Percentiles rank a stretch among this genome's conserved stretches.
phyloP scores from a whole-genome alignment of 805 yeast genomes.

The Candida patagonica region DNA sequence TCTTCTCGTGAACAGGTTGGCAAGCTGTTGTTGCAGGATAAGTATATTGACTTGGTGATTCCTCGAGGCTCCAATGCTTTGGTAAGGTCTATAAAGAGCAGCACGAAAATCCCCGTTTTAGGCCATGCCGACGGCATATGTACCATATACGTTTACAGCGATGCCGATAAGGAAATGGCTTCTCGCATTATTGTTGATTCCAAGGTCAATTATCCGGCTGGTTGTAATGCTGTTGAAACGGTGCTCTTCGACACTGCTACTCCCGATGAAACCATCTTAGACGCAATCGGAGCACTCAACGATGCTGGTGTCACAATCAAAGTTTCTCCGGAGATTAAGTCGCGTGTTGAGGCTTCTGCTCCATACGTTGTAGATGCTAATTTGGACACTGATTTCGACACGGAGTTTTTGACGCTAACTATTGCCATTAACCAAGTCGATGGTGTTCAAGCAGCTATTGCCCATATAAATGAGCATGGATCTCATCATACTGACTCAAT shows the following conservation, averaged over 20 bases:
- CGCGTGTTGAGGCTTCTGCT: slow-evolving; percentile 16
- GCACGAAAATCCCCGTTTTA: slow-evolving; percentile 90
- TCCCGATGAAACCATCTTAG: slow-evolving; percentile 23
- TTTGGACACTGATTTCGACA: slow-evolving; percentile 51
- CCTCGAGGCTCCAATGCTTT: slow-evolving; percentile 97
- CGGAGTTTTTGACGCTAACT: slow-evolving; percentile 77
- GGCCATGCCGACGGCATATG: slow-evolving; percentile 99
- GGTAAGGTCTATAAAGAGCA: slow-evolving; percentile 74
- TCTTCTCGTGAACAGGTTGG: slow-evolving; percentile 86
- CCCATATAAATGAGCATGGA: slow-evolving; percentile 81
- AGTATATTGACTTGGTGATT: slow-evolving; percentile 85
- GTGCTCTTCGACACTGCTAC: slow-evolving; percentile 47
- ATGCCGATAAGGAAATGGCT: slow-evolving; percentile 73
- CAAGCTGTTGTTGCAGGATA: slow-evolving; percentile 74
- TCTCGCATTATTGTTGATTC: slow-evolving; percentile 69
- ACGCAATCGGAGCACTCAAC: slow-evolving; percentile 33
- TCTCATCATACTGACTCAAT: slow-evolving; percentile 95
- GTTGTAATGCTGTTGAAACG: slow-evolving; percentile 96
- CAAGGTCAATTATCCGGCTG: slow-evolving; percentile 96
- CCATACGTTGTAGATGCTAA: slow-evolving; percentile 6
- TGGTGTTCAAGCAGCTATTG: slow-evolving; percentile 61
- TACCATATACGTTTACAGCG: slow-evolving; percentile 71
- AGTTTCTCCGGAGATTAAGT: slow-evolving; percentile 42
- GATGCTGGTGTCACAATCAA: slow-evolving; percentile 68
- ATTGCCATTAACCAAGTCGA: slow-evolving; percentile 61